phyloP scores from a whole-genome alignment of 148 eudicot genomes.

The Rhododendron mucronatum region DNA sequence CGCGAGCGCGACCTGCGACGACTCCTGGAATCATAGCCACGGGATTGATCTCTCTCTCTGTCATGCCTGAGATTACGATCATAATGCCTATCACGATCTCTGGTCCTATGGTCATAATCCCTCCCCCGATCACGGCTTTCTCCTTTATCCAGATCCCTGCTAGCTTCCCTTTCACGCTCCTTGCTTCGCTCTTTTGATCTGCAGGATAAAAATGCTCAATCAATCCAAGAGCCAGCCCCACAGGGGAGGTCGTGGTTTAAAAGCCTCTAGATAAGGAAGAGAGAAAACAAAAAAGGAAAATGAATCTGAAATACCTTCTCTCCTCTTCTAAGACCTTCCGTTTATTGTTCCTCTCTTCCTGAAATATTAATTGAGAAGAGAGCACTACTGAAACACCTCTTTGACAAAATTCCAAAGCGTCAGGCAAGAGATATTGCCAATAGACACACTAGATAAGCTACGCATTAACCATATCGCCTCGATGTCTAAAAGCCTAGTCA shows the following conservation, averaged over 20 bases:
- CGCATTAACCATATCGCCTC: background rate
- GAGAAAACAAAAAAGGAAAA: background rate
- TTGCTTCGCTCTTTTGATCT: slow-evolving; percentile 82
- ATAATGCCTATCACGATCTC: slow-evolving; percentile 64
- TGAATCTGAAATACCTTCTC: slow-evolving; percentile 43
- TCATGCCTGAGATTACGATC: slow-evolving; percentile 56
- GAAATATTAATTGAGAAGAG: slow-evolving; percentile 25
- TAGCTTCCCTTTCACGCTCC: slow-evolving; percentile 58
- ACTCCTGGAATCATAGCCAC: slow-evolving; percentile 70
- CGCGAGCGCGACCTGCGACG: slow-evolving; percentile 84
- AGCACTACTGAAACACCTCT: background rate
- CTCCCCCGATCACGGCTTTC: slow-evolving; percentile 55
- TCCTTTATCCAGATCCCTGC: slow-evolving; percentile 61
- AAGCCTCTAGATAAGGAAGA: background rate
- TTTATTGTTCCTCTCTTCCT: slow-evolving; percentile 79
- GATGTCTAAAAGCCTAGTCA: background rate
- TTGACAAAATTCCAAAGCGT: background rate
- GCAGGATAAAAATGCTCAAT: slow-evolving; percentile 5
- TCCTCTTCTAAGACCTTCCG: slow-evolving; percentile 71
- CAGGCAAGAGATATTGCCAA: background rate
- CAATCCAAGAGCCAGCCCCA: background rate
- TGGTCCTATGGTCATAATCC: slow-evolving; percentile 61
- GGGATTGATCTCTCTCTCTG: slow-evolving; percentile 68
- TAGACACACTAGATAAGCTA: background rate
- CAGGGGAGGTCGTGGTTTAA: no score